Percentiles rank a stretch among this genome's conserved stretches.
These are phyloP conservation scores for Ormosia emarginata DNA, from an alignment of 306 rosid species.

Conservation along the genomic window DNA sequence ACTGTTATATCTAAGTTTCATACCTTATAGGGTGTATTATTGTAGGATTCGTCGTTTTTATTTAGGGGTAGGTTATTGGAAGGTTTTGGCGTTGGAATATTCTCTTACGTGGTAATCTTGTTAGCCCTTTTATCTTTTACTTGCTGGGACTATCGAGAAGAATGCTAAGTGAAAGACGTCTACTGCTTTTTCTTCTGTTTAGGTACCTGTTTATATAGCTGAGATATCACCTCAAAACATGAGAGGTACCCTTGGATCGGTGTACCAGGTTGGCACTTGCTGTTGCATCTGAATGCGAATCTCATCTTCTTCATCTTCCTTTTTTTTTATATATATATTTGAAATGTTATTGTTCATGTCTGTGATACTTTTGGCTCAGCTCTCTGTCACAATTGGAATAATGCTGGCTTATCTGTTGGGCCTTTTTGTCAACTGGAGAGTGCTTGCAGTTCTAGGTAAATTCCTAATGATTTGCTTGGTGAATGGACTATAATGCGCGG, in stretches of 20 bases:
- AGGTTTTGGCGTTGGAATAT: slow-evolving; percentile 96
- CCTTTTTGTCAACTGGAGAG: slow-evolving; percentile 74
- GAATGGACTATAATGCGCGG: no score
- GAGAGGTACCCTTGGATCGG: slow-evolving; percentile 89
- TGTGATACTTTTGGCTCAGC: slow-evolving; percentile 37
- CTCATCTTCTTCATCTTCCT: no score
- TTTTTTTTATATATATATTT: neutral
- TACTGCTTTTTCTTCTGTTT: neutral
- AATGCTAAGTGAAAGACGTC: slow-evolving; percentile 19
- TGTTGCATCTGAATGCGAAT: neutral
- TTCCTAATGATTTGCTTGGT: slow-evolving; percentile 6
- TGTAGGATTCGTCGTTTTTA: slow-evolving; percentile 67
- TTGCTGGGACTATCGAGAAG: neutral
- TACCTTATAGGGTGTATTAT: neutral
- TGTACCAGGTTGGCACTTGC: slow-evolving; percentile 63
- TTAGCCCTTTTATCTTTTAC: neutral
- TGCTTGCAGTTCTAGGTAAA: slow-evolving; percentile 79
- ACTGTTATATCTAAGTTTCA: neutral
- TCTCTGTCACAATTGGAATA: slow-evolving; percentile 72
- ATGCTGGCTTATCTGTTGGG: slow-evolving; percentile 76
- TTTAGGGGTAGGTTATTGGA: slow-evolving; percentile 83
- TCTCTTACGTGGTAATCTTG: slow-evolving; percentile 74
- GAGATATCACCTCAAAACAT: slow-evolving; percentile 82
- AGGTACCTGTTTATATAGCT: slow-evolving; percentile 93
- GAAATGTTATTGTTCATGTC: neutral